phyloP scores from a whole-genome alignment of 345 rosid species.

The Jatropha curcas region DNA sequence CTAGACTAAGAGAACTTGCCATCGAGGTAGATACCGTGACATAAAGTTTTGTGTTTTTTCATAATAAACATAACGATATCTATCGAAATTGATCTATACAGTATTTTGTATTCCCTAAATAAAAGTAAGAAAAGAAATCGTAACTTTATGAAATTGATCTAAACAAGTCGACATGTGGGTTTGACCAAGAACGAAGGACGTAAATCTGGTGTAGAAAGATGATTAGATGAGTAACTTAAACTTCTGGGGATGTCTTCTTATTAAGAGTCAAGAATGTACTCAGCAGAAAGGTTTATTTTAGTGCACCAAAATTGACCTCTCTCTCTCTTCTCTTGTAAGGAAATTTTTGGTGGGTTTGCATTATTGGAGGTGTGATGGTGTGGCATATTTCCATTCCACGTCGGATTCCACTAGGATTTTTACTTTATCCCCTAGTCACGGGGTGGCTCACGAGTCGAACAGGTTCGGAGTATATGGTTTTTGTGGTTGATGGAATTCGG shows the following conservation, averaged over 20 bases:
- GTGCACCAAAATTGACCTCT: conserved; percentile 24
- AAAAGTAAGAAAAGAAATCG: too few relatives aligned
- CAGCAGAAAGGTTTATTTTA: neutral
- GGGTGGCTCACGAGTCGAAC: neutral
- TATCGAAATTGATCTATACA: too few relatives aligned
- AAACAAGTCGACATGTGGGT: neutral
- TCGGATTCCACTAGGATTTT: conserved; percentile 20
- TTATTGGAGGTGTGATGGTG: neutral
- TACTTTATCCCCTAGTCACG: neutral
- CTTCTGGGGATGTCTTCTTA: neutral
- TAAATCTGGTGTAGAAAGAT: neutral
- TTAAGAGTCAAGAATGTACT: conserved; percentile 9
- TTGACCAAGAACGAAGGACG: neutral
- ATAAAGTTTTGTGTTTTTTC: too few relatives aligned
- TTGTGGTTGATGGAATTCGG: neutral
- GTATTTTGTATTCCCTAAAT: too few relatives aligned
- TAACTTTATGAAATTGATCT: too few relatives aligned
- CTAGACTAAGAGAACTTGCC: neutral
- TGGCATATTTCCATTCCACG: conserved; percentile 14
- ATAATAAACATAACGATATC: too few relatives aligned
- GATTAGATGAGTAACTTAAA: neutral
- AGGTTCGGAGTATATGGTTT: neutral
- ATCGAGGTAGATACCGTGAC: neutral
- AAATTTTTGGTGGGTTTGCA: conserved; percentile 12
- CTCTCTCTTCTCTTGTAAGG: neutral